Base-by-base conservation (phyloP, 2,329 filamentous ascomycete genomes). In the Penicillium sp. region DNA sequence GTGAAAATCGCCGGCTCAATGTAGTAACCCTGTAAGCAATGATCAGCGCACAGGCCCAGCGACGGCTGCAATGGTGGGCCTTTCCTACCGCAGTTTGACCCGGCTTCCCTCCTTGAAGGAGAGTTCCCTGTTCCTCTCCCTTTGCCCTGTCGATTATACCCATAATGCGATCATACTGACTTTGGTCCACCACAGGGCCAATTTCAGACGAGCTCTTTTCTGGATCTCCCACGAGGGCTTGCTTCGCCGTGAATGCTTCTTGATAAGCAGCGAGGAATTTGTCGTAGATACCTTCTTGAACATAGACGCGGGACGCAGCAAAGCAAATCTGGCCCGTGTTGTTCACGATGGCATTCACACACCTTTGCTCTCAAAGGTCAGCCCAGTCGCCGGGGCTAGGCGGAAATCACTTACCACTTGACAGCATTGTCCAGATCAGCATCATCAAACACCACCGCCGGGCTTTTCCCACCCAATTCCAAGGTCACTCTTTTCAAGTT, bases 211-310 rank as follows among this genome's bases (percentile, higher is more conserved):
- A 26, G 15, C 17, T 10, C 4, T 40, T 53, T 22, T 47, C 37
- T 4, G 59, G 59, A 30, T 58, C 59, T 38, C 54, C 59, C 26
- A 53, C n/a, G 22, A 38, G 30, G n/a, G 9, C 33, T 24, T 40
- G 28, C 38, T 54, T 38, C 26, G 38, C 38, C 19, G 33, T 35
- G 28, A 30, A n/a, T 30, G 15, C 49, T 19, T 26, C 49, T 33
- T 57, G 57, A 15, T 54, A 58, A n/a, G 28, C 19, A 15, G 22
- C 55, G 6, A 37, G 19, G 22, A 95, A 95, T 83, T 91, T 89
- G 82, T 95, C 91, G 82, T 93, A 93, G 78, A 95, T 89, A 64
- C 83, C 83, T 72, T 94, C 91, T 76, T 95, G 91, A 54, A 95
- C 91, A 80, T 91, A 93, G 76, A 95, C 85, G 72, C 92, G 88